Base-by-base conservation (phyloP, 306 rosid species). In the Cucurbita maxima region DNA sequence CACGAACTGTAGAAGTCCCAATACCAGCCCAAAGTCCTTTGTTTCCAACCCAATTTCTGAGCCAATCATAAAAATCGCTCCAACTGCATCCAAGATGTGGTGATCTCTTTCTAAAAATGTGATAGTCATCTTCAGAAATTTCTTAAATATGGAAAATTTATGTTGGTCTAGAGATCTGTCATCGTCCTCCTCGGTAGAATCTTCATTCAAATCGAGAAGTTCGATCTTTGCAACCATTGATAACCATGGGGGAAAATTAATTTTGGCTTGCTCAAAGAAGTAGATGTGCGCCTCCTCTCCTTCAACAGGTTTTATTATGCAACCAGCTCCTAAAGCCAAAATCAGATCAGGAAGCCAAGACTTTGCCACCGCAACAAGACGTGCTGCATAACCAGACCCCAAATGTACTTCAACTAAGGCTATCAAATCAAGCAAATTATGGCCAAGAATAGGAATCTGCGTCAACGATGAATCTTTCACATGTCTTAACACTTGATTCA, bases 261-360 rank as follows among this genome's bases (percentile, higher is more conserved):
- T 60, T 79, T 87, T 87, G 71, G 83, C 56, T 56, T 75, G 83
- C 67, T 80, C 88, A 70, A 60, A 72, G 75, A 77, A 22, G 38
- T 73, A 58, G 9, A 67, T 60, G 37, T 82, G 76, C 43, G 50
- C 72, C 55, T 45, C 82, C 78, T 66, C 82, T 78, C 67, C 84
- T 53, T 45, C 76, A 38, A 59, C 36, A 75, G 78, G 79, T 73
- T 81, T 74, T 72, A 78, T 77, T 71, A 82, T 58, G 77, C 77
- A 69, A 71, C 57, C 75, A 41, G 86, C 89, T 74, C 87, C 93
- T 79, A 93, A 75, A 8, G 93, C 93, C 85, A 93, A 79, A 72
- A 84, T 80, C 76, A 90, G 81, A 88, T 90, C 97, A 10, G 98
- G 98, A 55, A 93, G 83, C 98, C 98, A 93, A 56, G 90, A 82